Conservation (phyloP, 768 basidiomycete species). For the Infundibulicybe gibba region DNA sequence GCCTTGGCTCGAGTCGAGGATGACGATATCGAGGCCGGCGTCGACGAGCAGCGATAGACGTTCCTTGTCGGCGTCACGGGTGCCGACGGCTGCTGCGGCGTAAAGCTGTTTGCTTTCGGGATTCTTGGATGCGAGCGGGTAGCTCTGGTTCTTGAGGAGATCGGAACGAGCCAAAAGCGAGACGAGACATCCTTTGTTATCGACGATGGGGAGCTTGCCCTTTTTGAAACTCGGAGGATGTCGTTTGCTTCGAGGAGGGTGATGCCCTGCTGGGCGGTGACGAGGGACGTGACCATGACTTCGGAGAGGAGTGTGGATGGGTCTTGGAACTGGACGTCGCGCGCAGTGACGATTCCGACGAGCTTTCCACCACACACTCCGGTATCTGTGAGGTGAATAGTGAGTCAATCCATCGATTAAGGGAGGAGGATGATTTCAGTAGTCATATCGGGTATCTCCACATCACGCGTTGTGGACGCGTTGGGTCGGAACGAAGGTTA, state of each 20-base stretch:
- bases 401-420: slow-evolving; percentile 13
- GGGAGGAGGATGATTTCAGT: slow-evolving; percentile 29
- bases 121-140: slow-evolving; percentile 90
- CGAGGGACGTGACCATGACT: slow-evolving; percentile 88
- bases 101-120: slow-evolving; percentile 92
- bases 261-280: slow-evolving; percentile 85
- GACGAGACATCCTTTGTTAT: slow-evolving; percentile 49
- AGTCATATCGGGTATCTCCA: slow-evolving; percentile 43
- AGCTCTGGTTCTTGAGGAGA: slow-evolving; percentile 95
- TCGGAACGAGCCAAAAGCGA: slow-evolving; percentile 94
- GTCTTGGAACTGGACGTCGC: slow-evolving; percentile 92
- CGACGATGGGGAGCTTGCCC: slow-evolving; percentile 85
- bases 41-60: slow-evolving; percentile 84
- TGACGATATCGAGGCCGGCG: slow-evolving; percentile 92
- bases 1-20: slow-evolving; percentile 95
- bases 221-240: slow-evolving; percentile 95
- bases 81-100: slow-evolving; percentile 94
- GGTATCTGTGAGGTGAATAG: slow-evolving; percentile 55
- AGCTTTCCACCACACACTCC: slow-evolving; percentile 88
- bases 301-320: slow-evolving; percentile 60
- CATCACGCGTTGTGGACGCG: slow-evolving; percentile 64
- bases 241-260: slow-evolving; percentile 90
- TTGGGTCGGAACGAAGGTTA: slow-evolving; percentile 93
- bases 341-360: slow-evolving; percentile 92
- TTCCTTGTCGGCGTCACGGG: slow-evolving; percentile 83